Evolutionary conservation across 352 stramenopile genomes (phyloP).

Genomic region (Phytopythium sindhum): DNA sequence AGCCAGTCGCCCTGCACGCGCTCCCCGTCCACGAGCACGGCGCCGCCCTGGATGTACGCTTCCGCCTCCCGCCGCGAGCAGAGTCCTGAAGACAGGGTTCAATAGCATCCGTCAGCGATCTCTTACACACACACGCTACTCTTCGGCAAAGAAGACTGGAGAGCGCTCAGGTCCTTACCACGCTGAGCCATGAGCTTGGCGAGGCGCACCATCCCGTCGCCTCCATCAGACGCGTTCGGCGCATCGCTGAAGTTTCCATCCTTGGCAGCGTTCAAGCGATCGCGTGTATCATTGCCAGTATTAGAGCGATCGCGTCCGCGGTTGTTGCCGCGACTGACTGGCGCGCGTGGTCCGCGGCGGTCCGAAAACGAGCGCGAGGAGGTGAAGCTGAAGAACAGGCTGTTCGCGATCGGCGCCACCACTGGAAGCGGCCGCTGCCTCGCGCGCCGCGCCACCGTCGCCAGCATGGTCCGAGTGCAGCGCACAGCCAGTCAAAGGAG

Average conservation of each 20-base stretch:
- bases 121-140: not conserved
- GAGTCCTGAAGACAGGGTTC: slow-evolving; percentile 25
- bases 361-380: not conserved
- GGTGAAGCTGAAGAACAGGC: not conserved
- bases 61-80: slow-evolving; percentile 82
- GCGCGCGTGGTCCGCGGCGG: not conserved
- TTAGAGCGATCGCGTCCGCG: not conserved
- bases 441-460: not conserved
- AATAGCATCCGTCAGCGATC: not conserved
- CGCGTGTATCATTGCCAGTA: not conserved
- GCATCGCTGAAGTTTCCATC: not conserved
- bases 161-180: slow-evolving; percentile 6
- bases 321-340: not conserved
- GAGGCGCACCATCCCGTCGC: slow-evolving; percentile 43
- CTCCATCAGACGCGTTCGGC: not conserved
- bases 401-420: not conserved
- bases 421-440: not conserved
- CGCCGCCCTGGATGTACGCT: slow-evolving; percentile 71
- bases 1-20: slow-evolving; percentile 61
- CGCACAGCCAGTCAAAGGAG: not conserved
- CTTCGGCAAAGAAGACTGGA: not conserved
- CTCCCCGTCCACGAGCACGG: slow-evolving; percentile 74
- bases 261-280: not conserved
- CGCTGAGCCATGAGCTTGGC: slow-evolving; percentile 80
- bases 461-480: not conserved